Base-by-base conservation (phyloP, 805 yeast species). In the Brettanomyces custersianus region DNA sequence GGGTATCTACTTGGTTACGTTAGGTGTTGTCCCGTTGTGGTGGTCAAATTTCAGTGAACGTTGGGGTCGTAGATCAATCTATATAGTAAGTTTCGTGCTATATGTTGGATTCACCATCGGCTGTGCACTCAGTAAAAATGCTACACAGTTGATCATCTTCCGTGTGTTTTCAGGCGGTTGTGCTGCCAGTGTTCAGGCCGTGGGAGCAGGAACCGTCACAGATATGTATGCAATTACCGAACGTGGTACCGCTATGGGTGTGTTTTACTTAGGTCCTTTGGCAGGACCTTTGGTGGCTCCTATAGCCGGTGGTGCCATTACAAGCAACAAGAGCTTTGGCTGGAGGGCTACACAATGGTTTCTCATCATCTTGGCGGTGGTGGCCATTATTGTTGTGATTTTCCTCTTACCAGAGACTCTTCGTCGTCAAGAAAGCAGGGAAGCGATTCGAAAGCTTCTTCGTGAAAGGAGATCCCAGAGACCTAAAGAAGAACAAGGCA, bases 291-390 rank as follows among this genome's bases (percentile, higher is more conserved):
- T 86, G 34, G 43, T 82, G 4, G 77, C 88, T 11, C 95, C 95
- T 2, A 78, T 85, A 18, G 53, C 77, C 35, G 94, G 95, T 34
- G 90, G 95, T 40, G 76, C 77, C 2, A 68, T 86, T 20, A 70
- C 81, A 5, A 41, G 45, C 8, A 49, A 52, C 26, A 63, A 69
- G 29, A 65, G 66, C 9, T 81, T 86, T 79, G 85, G 86, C 7
- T 86, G 95, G 94, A 66, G 94, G 52, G 83, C 90, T 3, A 82
- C 95, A 3, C 92, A 82, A 49, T 86, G 94, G 90, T 74, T 83
- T 36, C 60, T 83, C 57, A 82, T 80, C 13, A 78, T 80, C 20
- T 54, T 81, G 31, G 71, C 84, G 2, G 85, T 78, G 2, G 12
- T 16, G 12, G 54, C 66, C 11, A 68, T 70, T 33, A 62, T 68